Base-by-base conservation (phyloP, 2,329 filamentous ascomycete genomes). In the Cytospora chrysosperma region DNA sequence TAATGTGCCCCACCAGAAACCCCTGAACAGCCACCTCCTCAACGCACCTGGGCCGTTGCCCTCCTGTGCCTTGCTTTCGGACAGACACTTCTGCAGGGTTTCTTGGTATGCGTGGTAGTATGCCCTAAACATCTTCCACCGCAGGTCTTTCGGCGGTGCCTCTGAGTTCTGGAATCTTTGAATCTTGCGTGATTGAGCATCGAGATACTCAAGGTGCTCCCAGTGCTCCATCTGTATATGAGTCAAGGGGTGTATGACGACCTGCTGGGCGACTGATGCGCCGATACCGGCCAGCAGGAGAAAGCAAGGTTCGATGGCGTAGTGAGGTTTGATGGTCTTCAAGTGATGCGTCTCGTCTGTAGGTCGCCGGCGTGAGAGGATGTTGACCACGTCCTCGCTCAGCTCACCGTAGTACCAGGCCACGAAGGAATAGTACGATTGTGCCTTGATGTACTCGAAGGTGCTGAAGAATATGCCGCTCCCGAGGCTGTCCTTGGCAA, bases 401-500 rank as follows among this genome's bases (percentile, higher is more conserved):
- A 86, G 73, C 1, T 81, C 82, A 30, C 87, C 85, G 68, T 93
- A 93, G 72, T 88, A 91, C 78, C 84, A 87, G 17, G 82, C 84
- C 34, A 93, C 84, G 70, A 90, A 93, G 52, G 78, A 78, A 74
- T 92, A 92, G 75, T 91, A 90, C 15, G 82, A 81, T 72, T 93
- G 90, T 13, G 86, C 88, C 73, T 93, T 93, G 70, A 92, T 78
- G 55, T 86, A 90, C 75, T 93, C 90, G 67, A 93, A 93, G 0
- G 84, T 85, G 69, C 84, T 85, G 75, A 93, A 93, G 80, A 92
- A 92, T 21, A 90, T 75, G 40, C 87, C 89, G 59, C 84, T 86
- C 15, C 89, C 89, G 7, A 90, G 74, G 30, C 86, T 85, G 70
- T 92, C 89, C 69, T 92, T 91, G 51, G 87, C 70, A 49, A 92